Base-by-base conservation (phyloP, 306 rosid species). In the Quercus ilex region DNA sequence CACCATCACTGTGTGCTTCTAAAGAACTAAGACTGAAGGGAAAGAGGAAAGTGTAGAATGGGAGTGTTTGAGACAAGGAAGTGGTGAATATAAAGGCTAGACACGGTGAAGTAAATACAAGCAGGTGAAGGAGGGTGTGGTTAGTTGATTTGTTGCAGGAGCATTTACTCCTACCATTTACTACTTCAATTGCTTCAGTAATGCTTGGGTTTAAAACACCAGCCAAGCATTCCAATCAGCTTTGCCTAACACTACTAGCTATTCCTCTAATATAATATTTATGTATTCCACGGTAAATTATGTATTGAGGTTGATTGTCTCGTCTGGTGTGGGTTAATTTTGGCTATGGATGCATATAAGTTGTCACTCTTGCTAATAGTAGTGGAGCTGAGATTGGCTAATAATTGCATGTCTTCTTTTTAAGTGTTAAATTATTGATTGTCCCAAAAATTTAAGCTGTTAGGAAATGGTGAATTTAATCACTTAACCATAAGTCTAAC, bases 71-170 rank as follows among this genome's bases (percentile, higher is more conserved):
- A 67, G 79, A 82, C 80, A 64, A 84, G 78, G 57, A 75, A 75
- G 76, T 11, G 17, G 43, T 79, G 87, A 77, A 84, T 87, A 89
- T 90, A 89, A 89, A 77, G 70, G 78, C 87, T 60, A 77, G 71
- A 70, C 31, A 70, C 80, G 63, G 78, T 49, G 91, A 80, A 95
- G 93, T 93, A 73, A 91, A 96, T 93, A 84, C 73, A 55, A 67
- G 78, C 97, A 85, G 98, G 89, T 90, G 94, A 86, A 82, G 75
- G 85, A 86, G 88, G 80, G 17, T 87, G 86, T 33, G 82, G 92
- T 88, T 96, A 76, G 99, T 89, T 96, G 97, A 87, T 83, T 43
- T 77, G 19, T 65, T 79, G 90, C 91, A 91, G 84, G 53, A 79
- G 89, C 94, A 96, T 91, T 96, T 93, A 96, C 83, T 91, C 87